A percentile compares a stretch with the other conserved stretches of the same genome.
phyloP scores from a whole-genome alignment of 495 filamentous ascomycete genomes.

The Alectoria sarmentosa region DNA sequence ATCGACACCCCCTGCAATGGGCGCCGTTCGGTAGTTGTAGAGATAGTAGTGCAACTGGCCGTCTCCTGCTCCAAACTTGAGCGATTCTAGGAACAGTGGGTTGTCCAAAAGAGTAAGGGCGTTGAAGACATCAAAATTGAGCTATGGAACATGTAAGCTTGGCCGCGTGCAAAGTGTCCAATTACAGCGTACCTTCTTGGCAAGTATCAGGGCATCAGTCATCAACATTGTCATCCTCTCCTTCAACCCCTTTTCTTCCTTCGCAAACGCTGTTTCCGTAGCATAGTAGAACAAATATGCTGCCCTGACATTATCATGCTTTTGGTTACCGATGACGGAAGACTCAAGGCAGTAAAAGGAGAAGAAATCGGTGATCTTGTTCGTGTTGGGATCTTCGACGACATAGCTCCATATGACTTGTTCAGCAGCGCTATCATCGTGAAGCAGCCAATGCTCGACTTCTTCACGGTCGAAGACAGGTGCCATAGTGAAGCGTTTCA shows the following conservation, averaged over 20 bases:
- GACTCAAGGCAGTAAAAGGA: conserved; percentile 95
- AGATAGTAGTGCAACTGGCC: conserved; percentile 93
- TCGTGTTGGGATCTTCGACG: conserved; percentile 64
- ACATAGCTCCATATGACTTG: conserved; percentile 91
- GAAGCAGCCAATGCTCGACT: conserved; percentile 79
- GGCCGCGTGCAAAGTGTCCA: background rate
- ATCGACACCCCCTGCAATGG: conserved; percentile 77
- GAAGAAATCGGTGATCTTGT: conserved; percentile 91
- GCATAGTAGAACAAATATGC: conserved; percentile 98
- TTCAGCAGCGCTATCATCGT: conserved; percentile 54
- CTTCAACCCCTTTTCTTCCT: conserved; percentile 54
- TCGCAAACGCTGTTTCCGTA: conserved; percentile 66
- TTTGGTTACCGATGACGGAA: conserved; percentile 71
- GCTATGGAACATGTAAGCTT: conserved; percentile 32
- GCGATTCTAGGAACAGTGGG: conserved; percentile 79
- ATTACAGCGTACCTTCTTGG: conserved; percentile 54
- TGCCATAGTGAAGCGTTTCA: conserved; percentile 73
- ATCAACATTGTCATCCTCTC: conserved; percentile 67
- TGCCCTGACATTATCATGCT: conserved; percentile 69
- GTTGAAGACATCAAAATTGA: conserved; percentile 93
- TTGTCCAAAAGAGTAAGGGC: conserved; percentile 91
- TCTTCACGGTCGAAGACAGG: conserved; percentile 74
- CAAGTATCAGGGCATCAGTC: conserved; percentile 78
- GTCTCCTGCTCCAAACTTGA: conserved; percentile 91
- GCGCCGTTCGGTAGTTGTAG: conserved; percentile 86